Conservation (phyloP, 2,329 filamentous ascomycete species). For the Neoarthrinium moseri region DNA sequence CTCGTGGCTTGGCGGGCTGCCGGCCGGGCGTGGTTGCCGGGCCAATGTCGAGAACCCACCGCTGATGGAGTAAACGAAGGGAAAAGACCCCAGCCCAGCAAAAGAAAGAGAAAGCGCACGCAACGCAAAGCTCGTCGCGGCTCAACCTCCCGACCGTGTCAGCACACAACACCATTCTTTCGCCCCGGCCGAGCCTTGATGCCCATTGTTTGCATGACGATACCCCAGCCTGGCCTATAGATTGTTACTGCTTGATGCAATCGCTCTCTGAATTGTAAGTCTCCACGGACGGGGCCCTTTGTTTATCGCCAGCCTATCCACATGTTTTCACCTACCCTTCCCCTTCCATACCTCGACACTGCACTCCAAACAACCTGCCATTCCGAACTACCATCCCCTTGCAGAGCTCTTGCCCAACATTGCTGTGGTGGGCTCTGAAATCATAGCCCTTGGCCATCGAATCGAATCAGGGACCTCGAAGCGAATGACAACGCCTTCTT, state of each 20-base stretch:
- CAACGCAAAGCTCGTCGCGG: no score
- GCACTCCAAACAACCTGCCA: no score
- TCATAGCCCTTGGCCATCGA: no score
- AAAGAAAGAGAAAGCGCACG: no score
- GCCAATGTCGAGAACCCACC: no score
- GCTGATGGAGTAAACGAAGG: constrained; percentile 8
- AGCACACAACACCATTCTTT: constrained; percentile 2
- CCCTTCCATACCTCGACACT: not conserved
- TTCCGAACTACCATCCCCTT: no score
- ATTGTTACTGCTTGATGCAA: not conserved
- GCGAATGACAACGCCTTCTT: no score
- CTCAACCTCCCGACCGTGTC: not conserved
- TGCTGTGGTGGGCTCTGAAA: no score
- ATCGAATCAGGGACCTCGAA: no score
- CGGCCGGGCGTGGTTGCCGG: constrained; percentile 1
- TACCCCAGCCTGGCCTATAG: not conserved
- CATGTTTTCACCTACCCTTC: not conserved
- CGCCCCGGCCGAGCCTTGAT: not conserved
- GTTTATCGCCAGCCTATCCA: not conserved
- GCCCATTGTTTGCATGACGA: constrained; percentile 1
- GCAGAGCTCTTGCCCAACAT: no score
- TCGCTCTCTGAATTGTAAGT: constrained; percentile 1
- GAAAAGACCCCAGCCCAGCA: not conserved
- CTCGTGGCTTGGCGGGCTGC: not conserved
- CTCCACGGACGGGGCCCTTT: not conserved